Evolutionary conservation across 2,329 filamentous ascomycete genomes (phyloP), one percentile per base, ranked within the genome.

Genomic region (Exophiala lecanii-corni): DNA sequence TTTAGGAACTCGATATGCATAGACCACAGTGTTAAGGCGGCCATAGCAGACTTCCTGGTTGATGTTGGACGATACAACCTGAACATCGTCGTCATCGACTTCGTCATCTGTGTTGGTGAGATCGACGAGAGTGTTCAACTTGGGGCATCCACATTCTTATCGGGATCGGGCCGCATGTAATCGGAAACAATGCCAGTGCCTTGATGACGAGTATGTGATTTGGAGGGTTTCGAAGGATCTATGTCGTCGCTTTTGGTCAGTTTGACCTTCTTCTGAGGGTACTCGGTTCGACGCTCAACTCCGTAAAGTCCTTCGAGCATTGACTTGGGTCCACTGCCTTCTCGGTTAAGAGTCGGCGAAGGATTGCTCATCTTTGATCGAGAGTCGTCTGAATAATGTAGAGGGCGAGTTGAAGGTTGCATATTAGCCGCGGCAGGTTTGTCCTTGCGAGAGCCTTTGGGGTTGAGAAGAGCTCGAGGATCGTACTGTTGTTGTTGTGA

Each of bases 291-390:
- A 39, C 82, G 75, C 53, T 86, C 76, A 10, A 94, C 77, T 53
- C 83, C 81, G 60, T 89, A 86, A 60, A 89, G 72, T 21, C 79
- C 76, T 62, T 94, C 86, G 34, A 94, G 78, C 67, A 89, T 42
- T 17, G 78, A 42, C 67, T 66, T 50, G 19, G 44, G 43, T 32
- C 39, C 42, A 36, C 36, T 39, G 13, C 21, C 37, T 18, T 40
- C 21, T 21, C 33, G 37, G 19, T 36, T 31, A 16, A 21, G 3
- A 5, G 20, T 9, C 16, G 20, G 9, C 18, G 12, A n/a, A 10
- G 21, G 19, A 5, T 23, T 3, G 6, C 12, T 26, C 12, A 6
- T 26, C 7, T 7, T 12, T 7, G 12, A 26, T 7, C 7, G 23
- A 26, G 23, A 26, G 12, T 26, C 12, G 6, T 26, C 23, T 6